These are phyloP conservation scores for Lactarius vividus DNA, from an alignment of 768 basidiomycete species.

Conservation along the genomic window DNA sequence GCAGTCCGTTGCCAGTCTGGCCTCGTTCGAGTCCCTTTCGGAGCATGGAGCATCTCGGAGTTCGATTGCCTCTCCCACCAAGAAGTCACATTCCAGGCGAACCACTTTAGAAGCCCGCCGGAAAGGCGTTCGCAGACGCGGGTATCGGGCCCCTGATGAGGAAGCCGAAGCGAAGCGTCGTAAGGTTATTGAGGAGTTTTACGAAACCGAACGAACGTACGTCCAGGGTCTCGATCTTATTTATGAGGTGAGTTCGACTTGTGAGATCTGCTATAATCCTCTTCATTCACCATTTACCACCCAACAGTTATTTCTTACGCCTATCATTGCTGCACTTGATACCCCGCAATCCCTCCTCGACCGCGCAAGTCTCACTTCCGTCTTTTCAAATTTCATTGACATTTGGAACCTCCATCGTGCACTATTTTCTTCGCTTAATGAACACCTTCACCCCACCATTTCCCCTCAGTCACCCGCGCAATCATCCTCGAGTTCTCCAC, in stretches of 20 bases:
- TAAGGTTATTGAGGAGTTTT: conserved; percentile 77
- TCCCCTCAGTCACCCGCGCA: neutral
- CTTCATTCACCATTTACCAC: conserved; percentile 7
- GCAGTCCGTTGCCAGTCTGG: conserved; percentile 65
- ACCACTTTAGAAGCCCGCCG: conserved; percentile 42
- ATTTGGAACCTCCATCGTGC: conserved; percentile 87
- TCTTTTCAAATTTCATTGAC: conserved; percentile 89
- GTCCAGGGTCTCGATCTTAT: conserved; percentile 80
- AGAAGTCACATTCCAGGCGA: conserved; percentile 34
- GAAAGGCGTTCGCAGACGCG: conserved; percentile 39
- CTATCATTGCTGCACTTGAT: conserved; percentile 74
- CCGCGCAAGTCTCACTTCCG: conserved; percentile 61
- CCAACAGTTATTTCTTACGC: conserved; percentile 75
- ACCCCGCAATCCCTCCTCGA: conserved; percentile 65
- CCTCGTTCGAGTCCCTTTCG: conserved; percentile 69
- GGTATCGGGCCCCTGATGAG: conserved; percentile 43
- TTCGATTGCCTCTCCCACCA: conserved; percentile 33
- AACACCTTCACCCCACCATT: conserved; percentile 37
- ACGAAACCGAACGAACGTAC: conserved; percentile 77
- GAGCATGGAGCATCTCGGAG: conserved; percentile 44
- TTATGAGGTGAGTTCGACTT: conserved; percentile 56
- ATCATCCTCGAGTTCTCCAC: conserved; percentile 34
- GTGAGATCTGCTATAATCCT: neutral
- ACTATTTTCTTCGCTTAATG: conserved; percentile 60
- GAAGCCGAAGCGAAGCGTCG: conserved; percentile 53